Evolutionary conservation across 202 grass and related monocot species (phyloP).

Genomic region (Setaria italica): DNA sequence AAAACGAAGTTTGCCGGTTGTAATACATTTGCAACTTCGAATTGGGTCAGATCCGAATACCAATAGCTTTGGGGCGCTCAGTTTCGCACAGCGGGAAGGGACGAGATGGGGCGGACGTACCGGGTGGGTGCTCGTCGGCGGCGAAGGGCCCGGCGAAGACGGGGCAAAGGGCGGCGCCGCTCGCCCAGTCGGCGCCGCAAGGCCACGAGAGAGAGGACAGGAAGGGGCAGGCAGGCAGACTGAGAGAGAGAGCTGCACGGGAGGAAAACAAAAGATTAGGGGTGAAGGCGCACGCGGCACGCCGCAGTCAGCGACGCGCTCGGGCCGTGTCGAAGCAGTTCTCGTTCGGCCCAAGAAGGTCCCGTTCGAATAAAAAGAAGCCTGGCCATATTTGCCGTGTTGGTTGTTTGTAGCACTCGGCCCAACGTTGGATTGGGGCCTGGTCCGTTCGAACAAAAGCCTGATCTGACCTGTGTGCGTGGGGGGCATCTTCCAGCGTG

Average conservation of each 20-base stretch:
- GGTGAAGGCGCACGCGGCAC: background rate
- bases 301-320: background rate
- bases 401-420: too few species aligned
- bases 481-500: too few species aligned
- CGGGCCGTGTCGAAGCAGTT: background rate
- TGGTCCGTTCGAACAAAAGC: too few species aligned
- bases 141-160: background rate
- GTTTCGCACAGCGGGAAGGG: background rate
- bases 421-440: too few species aligned
- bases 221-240: too few species aligned
- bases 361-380: too few species aligned
- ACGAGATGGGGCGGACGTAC: background rate
- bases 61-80: background rate
- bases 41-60: background rate
- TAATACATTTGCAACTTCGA: too few species aligned
- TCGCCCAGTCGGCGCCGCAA: background rate
- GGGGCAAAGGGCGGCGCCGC: background rate
- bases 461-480: too few species aligned
- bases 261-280: background rate
- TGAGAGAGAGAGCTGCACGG: background rate
- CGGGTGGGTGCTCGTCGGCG: background rate
- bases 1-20: too few species aligned
- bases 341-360: background rate
- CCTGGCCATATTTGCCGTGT: too few species aligned
- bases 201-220: background rate